phyloP scores from a whole-genome alignment of 2,329 filamentous ascomycete genomes.

The Trichophyton rubrum region DNA sequence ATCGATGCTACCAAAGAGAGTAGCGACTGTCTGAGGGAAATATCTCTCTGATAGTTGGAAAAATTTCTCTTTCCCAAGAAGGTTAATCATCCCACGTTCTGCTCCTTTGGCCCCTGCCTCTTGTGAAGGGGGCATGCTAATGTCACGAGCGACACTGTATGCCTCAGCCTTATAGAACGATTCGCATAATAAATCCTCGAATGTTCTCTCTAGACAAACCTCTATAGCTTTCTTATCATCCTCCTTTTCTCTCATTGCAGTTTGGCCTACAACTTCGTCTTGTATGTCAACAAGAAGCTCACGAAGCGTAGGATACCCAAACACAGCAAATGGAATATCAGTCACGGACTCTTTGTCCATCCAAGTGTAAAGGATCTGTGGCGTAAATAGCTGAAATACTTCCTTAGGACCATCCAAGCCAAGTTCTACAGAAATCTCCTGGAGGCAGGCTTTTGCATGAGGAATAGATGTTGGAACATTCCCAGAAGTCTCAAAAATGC shows the following conservation, averaged over 20 bases:
- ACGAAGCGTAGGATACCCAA: constrained; percentile 58
- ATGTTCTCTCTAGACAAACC: constrained; percentile 41
- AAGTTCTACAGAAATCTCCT: constrained; percentile 52
- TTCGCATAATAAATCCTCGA: constrained; percentile 46
- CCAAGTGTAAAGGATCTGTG: constrained; percentile 88
- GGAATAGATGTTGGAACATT: constrained; percentile 51
- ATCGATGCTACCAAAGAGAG: constrained; percentile 64
- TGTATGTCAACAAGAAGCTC: constrained; percentile 60
- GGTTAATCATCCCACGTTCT: constrained; percentile 53
- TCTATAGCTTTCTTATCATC: constrained; percentile 51
- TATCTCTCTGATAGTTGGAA: constrained; percentile 50
- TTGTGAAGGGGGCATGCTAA: constrained; percentile 37
- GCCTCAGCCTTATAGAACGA: constrained; percentile 70
- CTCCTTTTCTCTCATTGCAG: constrained; percentile 68
- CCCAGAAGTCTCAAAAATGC: constrained; percentile 83
- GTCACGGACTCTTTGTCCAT: constrained; percentile 53
- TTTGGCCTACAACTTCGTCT: constrained; percentile 65
- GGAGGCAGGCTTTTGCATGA: constrained; percentile 63
- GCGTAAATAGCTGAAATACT: constrained; percentile 71
- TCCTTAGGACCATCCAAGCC: constrained; percentile 52
- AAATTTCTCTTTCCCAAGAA: constrained; percentile 56
- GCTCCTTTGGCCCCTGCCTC: constrained; percentile 42
- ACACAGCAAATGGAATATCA: constrained; percentile 73
- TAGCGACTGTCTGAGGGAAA: constrained; percentile 64
- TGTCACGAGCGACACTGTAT: constrained; percentile 71